Conservation (phyloP, 139 green algal genomes). For the Chlorella sp. region DNA sequence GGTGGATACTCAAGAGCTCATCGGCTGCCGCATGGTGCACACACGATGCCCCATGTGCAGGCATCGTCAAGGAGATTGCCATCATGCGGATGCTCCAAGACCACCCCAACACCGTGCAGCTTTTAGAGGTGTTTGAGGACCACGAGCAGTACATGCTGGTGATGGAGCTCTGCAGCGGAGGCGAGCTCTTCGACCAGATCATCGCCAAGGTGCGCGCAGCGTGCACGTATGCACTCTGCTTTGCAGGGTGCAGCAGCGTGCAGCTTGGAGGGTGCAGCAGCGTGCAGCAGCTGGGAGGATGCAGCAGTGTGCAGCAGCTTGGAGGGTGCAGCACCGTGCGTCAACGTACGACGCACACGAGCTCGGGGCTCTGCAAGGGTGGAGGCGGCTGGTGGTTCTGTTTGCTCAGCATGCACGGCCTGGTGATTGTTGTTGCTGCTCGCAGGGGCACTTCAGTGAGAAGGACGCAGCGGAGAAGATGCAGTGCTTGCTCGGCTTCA, state of each 20-base stretch:
- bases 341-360: too few relatives aligned
- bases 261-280: too few relatives aligned
- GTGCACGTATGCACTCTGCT: too few relatives aligned
- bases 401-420: too few relatives aligned
- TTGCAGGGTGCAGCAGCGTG: too few relatives aligned
- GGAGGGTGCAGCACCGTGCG: too few relatives aligned
- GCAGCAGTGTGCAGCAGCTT: too few relatives aligned
- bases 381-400: too few relatives aligned
- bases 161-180: constrained; percentile 52
- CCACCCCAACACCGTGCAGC: constrained; percentile 47
- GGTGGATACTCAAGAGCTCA: not conserved
- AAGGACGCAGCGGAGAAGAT: constrained; percentile 52
- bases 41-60: constrained; percentile 17
- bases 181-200: constrained; percentile 72
- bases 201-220: constrained; percentile 44
- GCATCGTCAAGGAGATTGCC: constrained; percentile 55
- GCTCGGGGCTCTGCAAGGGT: too few relatives aligned
- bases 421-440: not conserved
- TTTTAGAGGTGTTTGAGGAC: constrained; percentile 49
- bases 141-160: constrained; percentile 37
- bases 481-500: constrained; percentile 48
- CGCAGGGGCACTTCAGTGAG: constrained; percentile 55
- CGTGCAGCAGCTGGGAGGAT: too few relatives aligned
- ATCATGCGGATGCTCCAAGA: constrained; percentile 54
- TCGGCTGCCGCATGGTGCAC: too few relatives aligned